phyloP scores from a whole-genome alignment of 2,329 filamentous ascomycete genomes.

The Penicillium brasilianum region DNA sequence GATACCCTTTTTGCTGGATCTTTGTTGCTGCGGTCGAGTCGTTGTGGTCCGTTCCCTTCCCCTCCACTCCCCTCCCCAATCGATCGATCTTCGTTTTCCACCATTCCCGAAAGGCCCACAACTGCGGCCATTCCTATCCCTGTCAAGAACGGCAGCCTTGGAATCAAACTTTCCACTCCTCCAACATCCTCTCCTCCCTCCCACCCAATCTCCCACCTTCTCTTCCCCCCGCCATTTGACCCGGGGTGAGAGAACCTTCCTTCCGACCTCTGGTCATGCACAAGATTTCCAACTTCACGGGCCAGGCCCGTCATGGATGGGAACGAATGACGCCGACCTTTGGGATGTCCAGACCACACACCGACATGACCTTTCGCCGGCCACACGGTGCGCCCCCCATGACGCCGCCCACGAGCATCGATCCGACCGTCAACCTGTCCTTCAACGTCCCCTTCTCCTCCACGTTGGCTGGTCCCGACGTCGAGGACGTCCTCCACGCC shows the following conservation, averaged over 20 bases:
- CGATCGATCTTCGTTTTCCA: conserved; percentile 38
- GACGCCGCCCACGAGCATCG: conserved; percentile 71
- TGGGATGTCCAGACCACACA: conserved; percentile 64
- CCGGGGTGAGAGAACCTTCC: conserved; percentile 42
- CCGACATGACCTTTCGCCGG: conserved; percentile 64
- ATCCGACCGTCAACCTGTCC: conserved; percentile 84
- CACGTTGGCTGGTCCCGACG: conserved; percentile 87
- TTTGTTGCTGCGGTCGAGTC: background rate
- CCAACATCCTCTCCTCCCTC: conserved; percentile 15
- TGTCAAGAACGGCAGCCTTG: conserved; percentile 39
- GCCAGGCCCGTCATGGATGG: conserved; percentile 69
- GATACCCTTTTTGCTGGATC: conserved; percentile 3
- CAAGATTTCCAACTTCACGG: conserved; percentile 71
- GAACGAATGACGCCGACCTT: conserved; percentile 70
- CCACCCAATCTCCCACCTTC: conserved; percentile 23
- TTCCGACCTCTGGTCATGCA: conserved; percentile 56
- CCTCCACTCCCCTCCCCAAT: conserved; percentile 17
- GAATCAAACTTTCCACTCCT: conserved; percentile 19
- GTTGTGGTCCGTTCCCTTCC: conserved; percentile 26
- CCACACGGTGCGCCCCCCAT: conserved; percentile 55
- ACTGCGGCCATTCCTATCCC: conserved; percentile 40
- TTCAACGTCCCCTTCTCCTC: conserved; percentile 98
- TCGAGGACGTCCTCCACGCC: conserved; percentile 92
- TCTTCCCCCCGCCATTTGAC: conserved; percentile 38
- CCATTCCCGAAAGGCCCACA: conserved; percentile 38